Percentiles rank a stretch among this genome's conserved stretches.
Evolutionary conservation across 257 asterid genomes (phyloP).

Genomic region (Rauvolfia tetraphylla): DNA sequence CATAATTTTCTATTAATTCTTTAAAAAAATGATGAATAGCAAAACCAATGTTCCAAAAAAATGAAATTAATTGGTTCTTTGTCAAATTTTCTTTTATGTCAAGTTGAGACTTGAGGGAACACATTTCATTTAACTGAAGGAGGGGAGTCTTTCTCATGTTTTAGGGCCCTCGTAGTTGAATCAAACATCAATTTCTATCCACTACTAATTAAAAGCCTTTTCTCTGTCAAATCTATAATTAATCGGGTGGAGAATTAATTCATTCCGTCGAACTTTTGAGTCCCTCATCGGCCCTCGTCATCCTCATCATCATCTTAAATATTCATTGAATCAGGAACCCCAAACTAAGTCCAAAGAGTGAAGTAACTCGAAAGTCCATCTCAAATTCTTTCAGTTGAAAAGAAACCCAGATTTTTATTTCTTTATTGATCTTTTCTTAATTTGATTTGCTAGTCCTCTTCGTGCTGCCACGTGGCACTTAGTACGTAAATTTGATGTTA

Average conservation of each 20-base stretch:
- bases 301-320: not conserved
- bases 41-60: too few relatives aligned
- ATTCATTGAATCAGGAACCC: not conserved
- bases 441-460: not conserved
- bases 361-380: not conserved
- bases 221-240: not conserved
- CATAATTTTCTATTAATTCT: too few relatives aligned
- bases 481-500: not conserved
- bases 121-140: too few relatives aligned
- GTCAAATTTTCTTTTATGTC: too few relatives aligned
- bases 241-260: not conserved
- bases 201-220: not conserved
- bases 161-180: not conserved
- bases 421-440: not conserved
- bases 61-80: too few relatives aligned
- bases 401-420: not conserved
- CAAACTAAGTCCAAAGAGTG: not conserved
- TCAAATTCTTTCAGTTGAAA: not conserved
- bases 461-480: not conserved
- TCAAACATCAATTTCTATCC: constrained; percentile 1
- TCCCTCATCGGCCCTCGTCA: not conserved
- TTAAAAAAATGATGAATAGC: too few relatives aligned
- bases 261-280: not conserved
- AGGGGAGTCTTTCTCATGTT: not conserved
- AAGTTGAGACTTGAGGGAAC: not conserved